Evolutionary conservation across 2,329 filamentous ascomycete genomes (phyloP).

Genomic region (Paecilomyces variotii): DNA sequence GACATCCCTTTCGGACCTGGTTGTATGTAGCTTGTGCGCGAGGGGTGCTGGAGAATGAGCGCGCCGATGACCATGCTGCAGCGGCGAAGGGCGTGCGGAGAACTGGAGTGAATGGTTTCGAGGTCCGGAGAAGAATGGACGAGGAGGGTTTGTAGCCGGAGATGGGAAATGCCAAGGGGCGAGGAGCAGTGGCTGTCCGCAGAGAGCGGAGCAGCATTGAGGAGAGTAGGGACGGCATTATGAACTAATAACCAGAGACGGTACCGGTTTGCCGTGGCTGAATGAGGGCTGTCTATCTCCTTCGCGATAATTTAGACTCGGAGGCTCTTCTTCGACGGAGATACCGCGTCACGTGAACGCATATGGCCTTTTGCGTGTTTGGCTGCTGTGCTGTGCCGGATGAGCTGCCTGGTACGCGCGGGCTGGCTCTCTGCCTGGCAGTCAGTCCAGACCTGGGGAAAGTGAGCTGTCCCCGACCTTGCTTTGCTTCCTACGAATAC

Average conservation of each 20-base stretch:
- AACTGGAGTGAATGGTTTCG: slow-evolving; percentile 17
- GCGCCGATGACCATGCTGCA: slow-evolving; percentile 15
- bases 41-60: slow-evolving; percentile 52
- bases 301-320: neutral
- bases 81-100: slow-evolving; percentile 12
- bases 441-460: slow-evolving; percentile 5
- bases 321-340: slow-evolving; percentile 1
- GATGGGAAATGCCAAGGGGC: slow-evolving; percentile 8
- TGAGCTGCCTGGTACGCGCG: slow-evolving; percentile 28
- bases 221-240: slow-evolving; percentile 27
- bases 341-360: slow-evolving; percentile 17
- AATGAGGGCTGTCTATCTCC: neutral
- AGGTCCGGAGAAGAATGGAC: slow-evolving; percentile 21
- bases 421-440: slow-evolving; percentile 8
- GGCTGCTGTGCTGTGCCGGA: slow-evolving; percentile 18
- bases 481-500: neutral
- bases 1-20: slow-evolving; percentile 68
- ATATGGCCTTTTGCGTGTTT: slow-evolving; percentile 15
- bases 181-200: slow-evolving; percentile 11
- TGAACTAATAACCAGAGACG: slow-evolving; percentile 11
- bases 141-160: slow-evolving; percentile 9
- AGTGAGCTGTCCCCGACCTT: neutral
- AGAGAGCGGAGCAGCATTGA: slow-evolving; percentile 27
- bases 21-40: slow-evolving; percentile 57
- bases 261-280: neutral